These are phyloP conservation scores for Claviceps citrina DNA, from an alignment of 2,329 filamentous ascomycete species.

Conservation along the genomic window DNA sequence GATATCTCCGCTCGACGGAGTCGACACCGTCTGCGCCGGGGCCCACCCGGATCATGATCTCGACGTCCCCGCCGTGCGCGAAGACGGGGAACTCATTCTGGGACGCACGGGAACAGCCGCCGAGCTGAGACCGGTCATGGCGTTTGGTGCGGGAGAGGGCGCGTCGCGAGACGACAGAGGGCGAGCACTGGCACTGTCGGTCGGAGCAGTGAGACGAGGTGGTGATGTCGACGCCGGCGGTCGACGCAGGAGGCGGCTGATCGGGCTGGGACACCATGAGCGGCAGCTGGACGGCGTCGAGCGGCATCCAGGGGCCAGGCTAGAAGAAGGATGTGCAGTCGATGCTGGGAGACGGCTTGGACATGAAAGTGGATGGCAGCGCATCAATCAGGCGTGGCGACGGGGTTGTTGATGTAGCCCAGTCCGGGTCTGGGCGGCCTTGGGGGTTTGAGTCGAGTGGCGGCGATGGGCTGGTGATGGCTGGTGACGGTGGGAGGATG, in stretches of 20 bases:
- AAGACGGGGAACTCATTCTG: constrained; percentile 92
- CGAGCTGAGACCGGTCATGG: constrained; percentile 68
- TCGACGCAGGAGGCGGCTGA: constrained; percentile 12
- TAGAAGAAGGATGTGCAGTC: neutral
- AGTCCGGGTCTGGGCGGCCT: too few relatives aligned
- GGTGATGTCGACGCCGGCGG: constrained; percentile 1
- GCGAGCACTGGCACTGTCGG: constrained; percentile 4
- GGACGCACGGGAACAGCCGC: constrained; percentile 50
- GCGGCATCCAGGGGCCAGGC: neutral
- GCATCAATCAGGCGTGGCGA: too few relatives aligned
- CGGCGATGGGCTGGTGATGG: too few relatives aligned
- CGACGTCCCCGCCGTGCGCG: constrained; percentile 78
- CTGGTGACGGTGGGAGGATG: too few relatives aligned
- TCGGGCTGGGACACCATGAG: constrained; percentile 51
- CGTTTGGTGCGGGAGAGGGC: constrained; percentile 46
- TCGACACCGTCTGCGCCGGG: constrained; percentile 34
- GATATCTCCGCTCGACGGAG: constrained; percentile 55
- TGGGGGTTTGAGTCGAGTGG: too few relatives aligned
- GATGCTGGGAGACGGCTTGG: neutral
- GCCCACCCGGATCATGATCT: constrained; percentile 61
- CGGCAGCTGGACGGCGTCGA: constrained; percentile 6
- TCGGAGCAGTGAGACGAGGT: constrained; percentile 1
- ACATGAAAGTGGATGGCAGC: too few relatives aligned
- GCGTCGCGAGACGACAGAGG: constrained; percentile 47
- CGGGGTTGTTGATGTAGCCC: too few relatives aligned